A percentile compares a stretch with the other conserved stretches of the same genome.
These are phyloP conservation scores for Cercospora beticola DNA, from an alignment of 2,329 filamentous ascomycete species.

Conservation along the genomic window DNA sequence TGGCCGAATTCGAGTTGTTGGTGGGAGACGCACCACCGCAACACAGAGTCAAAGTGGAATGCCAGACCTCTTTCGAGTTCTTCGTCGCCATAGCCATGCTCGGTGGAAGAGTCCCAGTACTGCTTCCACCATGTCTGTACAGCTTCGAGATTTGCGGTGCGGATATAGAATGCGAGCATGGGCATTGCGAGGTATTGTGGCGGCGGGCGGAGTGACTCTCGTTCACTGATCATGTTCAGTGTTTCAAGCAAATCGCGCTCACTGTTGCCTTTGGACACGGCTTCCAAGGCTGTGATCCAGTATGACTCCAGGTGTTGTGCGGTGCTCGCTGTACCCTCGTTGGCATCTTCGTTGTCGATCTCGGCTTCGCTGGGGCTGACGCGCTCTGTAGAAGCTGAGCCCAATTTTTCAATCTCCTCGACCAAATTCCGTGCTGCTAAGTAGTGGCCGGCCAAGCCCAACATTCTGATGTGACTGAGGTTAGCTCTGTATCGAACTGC, in stretches of 20 bases:
- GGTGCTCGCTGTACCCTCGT: background rate
- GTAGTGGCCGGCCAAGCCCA: background rate
- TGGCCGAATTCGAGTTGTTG: constrained; percentile 63
- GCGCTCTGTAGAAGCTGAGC: background rate
- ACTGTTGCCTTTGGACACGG: constrained; percentile 61
- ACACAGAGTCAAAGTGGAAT: background rate
- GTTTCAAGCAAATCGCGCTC: constrained; percentile 60
- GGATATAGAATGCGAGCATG: constrained; percentile 59
- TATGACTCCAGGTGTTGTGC: background rate
- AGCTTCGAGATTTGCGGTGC: constrained; percentile 56
- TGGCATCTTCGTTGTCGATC: background rate
- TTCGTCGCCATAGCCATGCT: background rate
- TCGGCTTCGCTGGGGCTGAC: background rate
- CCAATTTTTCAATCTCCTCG: background rate
- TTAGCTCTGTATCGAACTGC: background rate
- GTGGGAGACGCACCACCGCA: constrained; percentile 41
- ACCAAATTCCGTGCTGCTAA: background rate
- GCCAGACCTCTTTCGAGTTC: background rate
- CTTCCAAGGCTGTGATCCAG: constrained; percentile 45
- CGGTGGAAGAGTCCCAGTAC: background rate
- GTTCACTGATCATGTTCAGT: constrained; percentile 52
- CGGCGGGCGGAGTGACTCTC: background rate
- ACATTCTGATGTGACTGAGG: background rate
- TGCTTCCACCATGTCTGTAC: constrained; percentile 60
- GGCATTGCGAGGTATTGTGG: background rate